These are phyloP conservation scores for Ascochyta rabiei DNA, from an alignment of 2,329 filamentous ascomycete genomes.

Conservation along the genomic window DNA sequence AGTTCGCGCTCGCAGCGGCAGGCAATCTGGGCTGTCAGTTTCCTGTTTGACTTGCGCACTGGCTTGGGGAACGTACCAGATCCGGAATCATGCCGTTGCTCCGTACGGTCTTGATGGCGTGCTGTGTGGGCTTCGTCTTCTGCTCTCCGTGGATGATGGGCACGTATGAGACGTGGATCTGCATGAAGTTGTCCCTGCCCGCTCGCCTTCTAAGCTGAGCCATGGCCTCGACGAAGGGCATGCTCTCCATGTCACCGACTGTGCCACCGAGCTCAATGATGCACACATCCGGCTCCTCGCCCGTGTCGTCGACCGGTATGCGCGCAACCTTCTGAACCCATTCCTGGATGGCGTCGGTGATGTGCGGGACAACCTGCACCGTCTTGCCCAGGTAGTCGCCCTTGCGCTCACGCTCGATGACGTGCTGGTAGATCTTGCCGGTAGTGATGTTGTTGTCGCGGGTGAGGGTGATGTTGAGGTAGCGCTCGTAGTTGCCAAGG, in stretches of 20 bases:
- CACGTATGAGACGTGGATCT: conserved; percentile 88
- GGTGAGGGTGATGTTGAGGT: conserved; percentile 80
- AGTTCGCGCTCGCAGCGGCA: conserved; percentile 86
- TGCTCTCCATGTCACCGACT: conserved; percentile 83
- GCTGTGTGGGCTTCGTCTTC: conserved; percentile 97
- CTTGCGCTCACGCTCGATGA: conserved; percentile 75
- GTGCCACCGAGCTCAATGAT: conserved; percentile 77
- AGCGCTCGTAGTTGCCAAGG: conserved; percentile 78
- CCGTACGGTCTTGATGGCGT: conserved; percentile 82
- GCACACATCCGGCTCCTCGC: conserved; percentile 85
- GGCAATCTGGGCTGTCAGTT: conserved; percentile 67
- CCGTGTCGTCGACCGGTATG: conserved; percentile 84
- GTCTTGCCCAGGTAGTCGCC: conserved; percentile 87
- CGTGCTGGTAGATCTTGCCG: conserved; percentile 91
- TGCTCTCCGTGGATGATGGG: conserved; percentile 78
- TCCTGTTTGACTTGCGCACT: background rate
- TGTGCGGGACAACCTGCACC: conserved; percentile 89
- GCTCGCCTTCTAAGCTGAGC: conserved; percentile 75
- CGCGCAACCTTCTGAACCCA: conserved; percentile 88
- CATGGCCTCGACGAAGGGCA: conserved; percentile 86
- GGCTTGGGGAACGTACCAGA: conserved; percentile 56
- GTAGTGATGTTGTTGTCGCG: conserved; percentile 96
- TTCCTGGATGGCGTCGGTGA: conserved; percentile 89
- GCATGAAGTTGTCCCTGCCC: conserved; percentile 80
- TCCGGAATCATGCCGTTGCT: conserved; percentile 71